phyloP scores from a whole-genome alignment of 352 stramenopile genomes.

The Phytophthora vignae region DNA sequence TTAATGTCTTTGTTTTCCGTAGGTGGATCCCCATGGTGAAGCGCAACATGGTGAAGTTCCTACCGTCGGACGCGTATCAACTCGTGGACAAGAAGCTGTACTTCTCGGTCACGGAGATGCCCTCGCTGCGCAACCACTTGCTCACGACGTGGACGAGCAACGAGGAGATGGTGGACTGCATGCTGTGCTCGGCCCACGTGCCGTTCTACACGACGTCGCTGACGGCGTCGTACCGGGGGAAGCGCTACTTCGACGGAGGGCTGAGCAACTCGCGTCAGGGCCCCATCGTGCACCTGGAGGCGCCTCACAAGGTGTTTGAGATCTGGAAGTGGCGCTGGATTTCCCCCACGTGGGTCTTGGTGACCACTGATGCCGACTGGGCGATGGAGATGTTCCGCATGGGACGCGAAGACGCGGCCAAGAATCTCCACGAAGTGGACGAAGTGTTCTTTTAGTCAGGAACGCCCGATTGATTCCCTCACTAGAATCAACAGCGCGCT shows the following conservation, averaged over 20 bases:
- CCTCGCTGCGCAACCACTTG: conserved; percentile 72
- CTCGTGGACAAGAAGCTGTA: conserved; percentile 73
- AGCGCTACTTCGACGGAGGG: conserved; percentile 77
- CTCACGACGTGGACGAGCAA: conserved; percentile 78
- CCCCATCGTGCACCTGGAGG: conserved; percentile 61
- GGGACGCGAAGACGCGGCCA: conserved; percentile 75
- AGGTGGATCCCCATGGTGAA: conserved; percentile 85
- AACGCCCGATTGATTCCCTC: neutral
- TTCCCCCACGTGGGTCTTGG: conserved; percentile 74
- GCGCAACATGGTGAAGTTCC: conserved; percentile 64
- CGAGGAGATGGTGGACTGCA: conserved; percentile 86
- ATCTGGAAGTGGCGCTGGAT: conserved; percentile 89
- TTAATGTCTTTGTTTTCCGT: neutral
- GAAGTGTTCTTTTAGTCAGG: conserved; percentile 53
- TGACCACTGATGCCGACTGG: conserved; percentile 82
- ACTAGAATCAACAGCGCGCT: neutral
- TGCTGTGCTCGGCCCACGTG: conserved; percentile 79
- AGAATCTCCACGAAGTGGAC: conserved; percentile 76
- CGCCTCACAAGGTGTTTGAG: conserved; percentile 80
- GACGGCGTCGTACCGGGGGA: conserved; percentile 68
- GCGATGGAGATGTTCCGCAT: conserved; percentile 79
- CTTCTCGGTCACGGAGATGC: conserved; percentile 81
- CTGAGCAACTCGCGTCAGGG: conserved; percentile 67
- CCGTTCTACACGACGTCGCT: conserved; percentile 80
- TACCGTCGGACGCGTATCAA: conserved; percentile 73